Evolutionary conservation across 78 protist genomes (phyloP).

Genomic region (Dictyostelium intermedium): DNA sequence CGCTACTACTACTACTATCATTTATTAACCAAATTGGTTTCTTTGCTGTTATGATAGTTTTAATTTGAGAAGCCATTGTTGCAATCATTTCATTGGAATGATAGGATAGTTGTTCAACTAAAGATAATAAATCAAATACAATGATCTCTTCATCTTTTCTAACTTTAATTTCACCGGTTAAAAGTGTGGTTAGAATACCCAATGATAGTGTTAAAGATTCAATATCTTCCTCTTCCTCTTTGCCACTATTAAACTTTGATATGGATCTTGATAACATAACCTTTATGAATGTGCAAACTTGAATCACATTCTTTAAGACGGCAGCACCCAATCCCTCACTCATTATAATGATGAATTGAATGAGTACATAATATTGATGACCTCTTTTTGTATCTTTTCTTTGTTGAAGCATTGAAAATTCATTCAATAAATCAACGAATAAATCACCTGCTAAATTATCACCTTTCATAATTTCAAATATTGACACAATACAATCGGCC

Average conservation of each 20-base stretch:
- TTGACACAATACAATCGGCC: conserved; percentile 67
- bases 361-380: conserved; percentile 50
- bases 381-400: background rate
- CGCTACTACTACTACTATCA: background rate
- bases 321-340: conserved; percentile 66
- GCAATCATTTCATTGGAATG: conserved; percentile 50
- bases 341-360: conserved; percentile 48
- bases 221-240: conserved; percentile 27
- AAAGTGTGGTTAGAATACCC: conserved; percentile 41
- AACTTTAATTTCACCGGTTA: conserved; percentile 65
- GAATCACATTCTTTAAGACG: conserved; percentile 56
- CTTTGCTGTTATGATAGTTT: conserved; percentile 53
- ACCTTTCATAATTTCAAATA: conserved; percentile 63
- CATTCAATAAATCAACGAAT: conserved; percentile 68
- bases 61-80: conserved; percentile 50
- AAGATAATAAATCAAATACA: conserved; percentile 19
- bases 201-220: conserved; percentile 39
- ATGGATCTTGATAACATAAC: conserved; percentile 41
- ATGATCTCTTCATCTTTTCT: conserved; percentile 70
- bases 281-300: conserved; percentile 55
- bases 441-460: conserved; percentile 69
- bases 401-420: conserved; percentile 37
- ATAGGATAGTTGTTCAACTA: conserved; percentile 32
- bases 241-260: background rate
- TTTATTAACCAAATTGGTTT: conserved; percentile 41